phyloP scores from a whole-genome alignment of 495 filamentous ascomycete species.

The Usnea hakonensis region DNA sequence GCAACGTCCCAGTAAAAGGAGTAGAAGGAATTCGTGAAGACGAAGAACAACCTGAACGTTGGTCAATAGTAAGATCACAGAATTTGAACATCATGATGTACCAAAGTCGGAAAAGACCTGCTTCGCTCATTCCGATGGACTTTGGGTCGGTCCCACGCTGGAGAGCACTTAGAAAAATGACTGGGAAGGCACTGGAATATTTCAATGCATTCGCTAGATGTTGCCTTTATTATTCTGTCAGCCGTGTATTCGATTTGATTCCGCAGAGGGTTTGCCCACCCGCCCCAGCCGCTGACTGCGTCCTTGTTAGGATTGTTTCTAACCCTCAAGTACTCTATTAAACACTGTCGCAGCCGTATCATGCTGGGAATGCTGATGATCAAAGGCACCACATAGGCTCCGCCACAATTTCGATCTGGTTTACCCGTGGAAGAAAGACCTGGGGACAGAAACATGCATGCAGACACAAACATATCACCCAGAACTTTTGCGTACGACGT shows the following conservation, averaged over 20 bases:
- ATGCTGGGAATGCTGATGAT: slow-evolving; percentile 72
- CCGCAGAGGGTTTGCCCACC: neutral
- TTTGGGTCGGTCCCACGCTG: slow-evolving; percentile 58
- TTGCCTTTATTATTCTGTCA: slow-evolving; percentile 36
- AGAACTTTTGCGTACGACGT: slow-evolving; percentile 91
- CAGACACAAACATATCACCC: slow-evolving; percentile 76
- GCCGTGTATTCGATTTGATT: neutral
- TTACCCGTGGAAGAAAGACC: slow-evolving; percentile 65
- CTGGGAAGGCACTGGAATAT: slow-evolving; percentile 85
- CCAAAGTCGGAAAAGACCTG: slow-evolving; percentile 50
- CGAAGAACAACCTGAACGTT: slow-evolving; percentile 45
- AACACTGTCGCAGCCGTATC: slow-evolving; percentile 85
- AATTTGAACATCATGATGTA: slow-evolving; percentile 26
- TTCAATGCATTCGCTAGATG: slow-evolving; percentile 91
- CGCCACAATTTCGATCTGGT: slow-evolving; percentile 76
- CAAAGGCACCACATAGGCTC: slow-evolving; percentile 63
- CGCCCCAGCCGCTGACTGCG: slow-evolving; percentile 51
- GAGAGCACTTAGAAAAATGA: slow-evolving; percentile 69
- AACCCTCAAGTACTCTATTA: slow-evolving; percentile 78
- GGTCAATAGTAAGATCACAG: slow-evolving; percentile 1
- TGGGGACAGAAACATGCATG: slow-evolving; percentile 78
- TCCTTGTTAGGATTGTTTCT: slow-evolving; percentile 34
- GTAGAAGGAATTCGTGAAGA: slow-evolving; percentile 75
- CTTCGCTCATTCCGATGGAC: slow-evolving; percentile 47
- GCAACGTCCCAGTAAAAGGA: slow-evolving; percentile 98